Evolutionary conservation across 805 yeast species (phyloP).

Genomic region (Blastobotrys peoriensis): DNA sequence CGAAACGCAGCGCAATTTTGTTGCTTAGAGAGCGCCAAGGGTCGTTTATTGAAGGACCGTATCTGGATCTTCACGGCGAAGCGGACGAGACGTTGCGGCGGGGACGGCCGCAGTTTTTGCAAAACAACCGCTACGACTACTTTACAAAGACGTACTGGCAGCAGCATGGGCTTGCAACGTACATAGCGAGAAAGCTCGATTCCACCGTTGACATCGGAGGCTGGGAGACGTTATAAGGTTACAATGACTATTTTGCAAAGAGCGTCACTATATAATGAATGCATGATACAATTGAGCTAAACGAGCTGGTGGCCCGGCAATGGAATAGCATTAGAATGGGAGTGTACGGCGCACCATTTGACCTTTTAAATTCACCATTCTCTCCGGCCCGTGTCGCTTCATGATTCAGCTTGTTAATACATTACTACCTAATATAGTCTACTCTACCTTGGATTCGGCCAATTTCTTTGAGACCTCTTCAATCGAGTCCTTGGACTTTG

Average conservation of each 20-base stretch:
- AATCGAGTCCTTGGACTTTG: too few species aligned
- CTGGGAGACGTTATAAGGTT: constrained; percentile 73
- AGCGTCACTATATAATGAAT: background rate
- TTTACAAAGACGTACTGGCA: constrained; percentile 67
- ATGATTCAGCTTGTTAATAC: too few species aligned
- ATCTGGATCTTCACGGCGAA: constrained; percentile 81
- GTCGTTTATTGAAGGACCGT: constrained; percentile 78
- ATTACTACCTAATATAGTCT: too few species aligned
- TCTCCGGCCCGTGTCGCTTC: too few species aligned
- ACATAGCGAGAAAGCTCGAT: constrained; percentile 74
- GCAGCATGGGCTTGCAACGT: constrained; percentile 69
- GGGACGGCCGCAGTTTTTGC: constrained; percentile 65
- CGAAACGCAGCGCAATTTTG: constrained; percentile 60
- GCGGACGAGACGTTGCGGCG: constrained; percentile 63
- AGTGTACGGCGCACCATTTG: too few species aligned
- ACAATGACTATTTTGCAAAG: too few species aligned
- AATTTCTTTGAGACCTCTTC: too few species aligned
- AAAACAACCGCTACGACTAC: constrained; percentile 55
- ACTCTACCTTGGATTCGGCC: too few species aligned
- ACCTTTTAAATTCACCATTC: too few species aligned
- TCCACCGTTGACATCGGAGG: constrained; percentile 84
- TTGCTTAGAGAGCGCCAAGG: constrained; percentile 72
- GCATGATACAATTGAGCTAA: constrained; percentile 19
- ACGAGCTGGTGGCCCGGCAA: too few species aligned
- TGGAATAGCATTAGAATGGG: too few species aligned